phyloP scores from a whole-genome alignment of 495 filamentous ascomycete genomes.

The Aspergillus biplanus region DNA sequence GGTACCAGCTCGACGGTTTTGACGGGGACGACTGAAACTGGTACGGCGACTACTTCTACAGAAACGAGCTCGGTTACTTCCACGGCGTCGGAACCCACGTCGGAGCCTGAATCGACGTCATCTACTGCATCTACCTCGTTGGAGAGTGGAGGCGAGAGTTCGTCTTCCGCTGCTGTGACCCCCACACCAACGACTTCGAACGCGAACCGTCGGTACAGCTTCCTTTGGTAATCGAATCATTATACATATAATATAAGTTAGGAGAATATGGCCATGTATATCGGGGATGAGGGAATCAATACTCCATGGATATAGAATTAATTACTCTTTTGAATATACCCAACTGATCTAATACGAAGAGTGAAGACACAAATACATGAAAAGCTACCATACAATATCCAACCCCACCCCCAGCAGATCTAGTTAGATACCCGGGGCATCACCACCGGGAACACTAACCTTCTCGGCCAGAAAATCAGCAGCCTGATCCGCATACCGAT shows the following conservation, averaged over 20 bases:
- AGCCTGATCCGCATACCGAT: too few relatives aligned
- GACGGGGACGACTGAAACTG: neutral
- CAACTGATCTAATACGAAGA: too few relatives aligned
- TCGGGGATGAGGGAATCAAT: too few relatives aligned
- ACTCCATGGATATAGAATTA: neutral
- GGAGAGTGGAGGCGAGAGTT: neutral
- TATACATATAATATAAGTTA: neutral
- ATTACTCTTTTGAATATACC: too few relatives aligned
- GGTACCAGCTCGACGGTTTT: too few relatives aligned
- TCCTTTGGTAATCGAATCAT: neutral
- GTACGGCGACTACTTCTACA: neutral
- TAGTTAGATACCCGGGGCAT: too few relatives aligned
- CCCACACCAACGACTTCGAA: conserved; percentile 10
- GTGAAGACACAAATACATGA: too few relatives aligned
- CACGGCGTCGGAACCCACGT: neutral
- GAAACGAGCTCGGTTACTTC: neutral
- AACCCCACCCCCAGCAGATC: too few relatives aligned
- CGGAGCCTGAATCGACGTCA: neutral
- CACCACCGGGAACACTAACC: too few relatives aligned
- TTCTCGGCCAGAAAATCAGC: too few relatives aligned
- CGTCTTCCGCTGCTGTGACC: neutral
- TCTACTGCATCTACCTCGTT: neutral
- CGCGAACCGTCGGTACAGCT: conserved; percentile 17
- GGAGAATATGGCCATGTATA: neutral
- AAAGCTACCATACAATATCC: too few relatives aligned